Evolutionary conservation across 2,329 filamentous ascomycete genomes (phyloP).

Genomic region (Arthroderma sp.): DNA sequence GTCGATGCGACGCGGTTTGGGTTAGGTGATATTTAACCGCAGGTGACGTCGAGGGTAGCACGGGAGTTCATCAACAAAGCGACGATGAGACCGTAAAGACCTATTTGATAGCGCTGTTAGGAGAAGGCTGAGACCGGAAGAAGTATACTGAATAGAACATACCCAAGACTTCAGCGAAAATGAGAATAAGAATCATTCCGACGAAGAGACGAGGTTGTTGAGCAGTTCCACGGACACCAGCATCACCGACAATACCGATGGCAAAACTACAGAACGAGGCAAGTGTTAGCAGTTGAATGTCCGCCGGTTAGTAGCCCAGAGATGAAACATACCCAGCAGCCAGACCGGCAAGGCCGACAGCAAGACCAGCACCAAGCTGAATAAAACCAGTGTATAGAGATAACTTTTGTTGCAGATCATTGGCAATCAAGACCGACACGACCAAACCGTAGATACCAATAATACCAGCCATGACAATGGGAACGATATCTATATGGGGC

Average conservation of each 20-base stretch:
- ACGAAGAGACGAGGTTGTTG: constrained; percentile 59
- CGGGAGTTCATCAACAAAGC: constrained; percentile 99
- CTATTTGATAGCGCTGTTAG: constrained; percentile 31
- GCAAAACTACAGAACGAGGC: constrained; percentile 44
- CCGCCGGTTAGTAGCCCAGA: too few species aligned
- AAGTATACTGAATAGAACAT: constrained; percentile 26
- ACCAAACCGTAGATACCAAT: constrained; percentile 97
- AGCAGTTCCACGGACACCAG: constrained; percentile 39
- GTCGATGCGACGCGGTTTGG: too few species aligned
- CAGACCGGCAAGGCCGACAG: constrained; percentile 69
- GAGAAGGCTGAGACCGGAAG: neutral
- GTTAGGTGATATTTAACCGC: constrained; percentile 19
- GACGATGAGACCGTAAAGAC: constrained; percentile 98
- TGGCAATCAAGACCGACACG: constrained; percentile 76
- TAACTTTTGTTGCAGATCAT: constrained; percentile 57
- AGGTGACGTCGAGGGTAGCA: constrained; percentile 51
- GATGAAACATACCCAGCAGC: constrained; percentile 47
- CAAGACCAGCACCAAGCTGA: constrained; percentile 69
- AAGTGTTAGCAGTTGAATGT: too few species aligned
- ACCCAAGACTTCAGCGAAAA: constrained; percentile 99
- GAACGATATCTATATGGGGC: constrained; percentile 67
- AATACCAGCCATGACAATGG: constrained; percentile 99
- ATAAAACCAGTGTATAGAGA: constrained; percentile 73
- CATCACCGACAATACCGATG: constrained; percentile 64
- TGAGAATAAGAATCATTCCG: constrained; percentile 97